Percentiles rank a stretch among this genome's conserved stretches.
phyloP scores from a whole-genome alignment of 176 grass and related monocot species.

The Stipa capillata region DNA sequence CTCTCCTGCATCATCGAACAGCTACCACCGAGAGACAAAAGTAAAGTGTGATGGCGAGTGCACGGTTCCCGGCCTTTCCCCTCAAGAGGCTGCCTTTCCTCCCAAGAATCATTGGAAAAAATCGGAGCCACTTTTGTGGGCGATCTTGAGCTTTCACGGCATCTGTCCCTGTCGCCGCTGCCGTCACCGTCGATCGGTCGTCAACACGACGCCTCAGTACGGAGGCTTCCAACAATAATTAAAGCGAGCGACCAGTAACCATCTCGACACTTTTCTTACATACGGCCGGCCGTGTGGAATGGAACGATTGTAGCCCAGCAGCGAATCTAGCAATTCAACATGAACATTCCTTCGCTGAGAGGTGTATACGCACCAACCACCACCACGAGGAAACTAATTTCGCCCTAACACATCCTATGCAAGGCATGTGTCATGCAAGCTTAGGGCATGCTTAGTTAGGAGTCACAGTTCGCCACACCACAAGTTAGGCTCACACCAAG shows the following conservation, averaged over 20 bases:
- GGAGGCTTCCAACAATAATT: slow-evolving; percentile 18
- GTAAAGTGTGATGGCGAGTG: background rate
- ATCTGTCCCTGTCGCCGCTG: slow-evolving; percentile 16
- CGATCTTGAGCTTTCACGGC: background rate
- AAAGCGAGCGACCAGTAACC: background rate
- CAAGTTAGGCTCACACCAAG: too few relatives aligned
- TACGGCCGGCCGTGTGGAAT: background rate
- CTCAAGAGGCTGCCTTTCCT: background rate
- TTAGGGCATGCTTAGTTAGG: too few relatives aligned
- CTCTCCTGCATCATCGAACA: background rate
- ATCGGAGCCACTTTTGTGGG: background rate
- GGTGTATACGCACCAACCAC: slow-evolving; percentile 7
- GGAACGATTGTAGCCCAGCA: background rate
- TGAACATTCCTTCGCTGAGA: slow-evolving; percentile 37
- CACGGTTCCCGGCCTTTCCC: background rate
- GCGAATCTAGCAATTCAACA: slow-evolving; percentile 28
- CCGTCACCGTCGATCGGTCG: background rate
- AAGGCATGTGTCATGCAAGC: background rate
- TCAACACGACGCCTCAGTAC: background rate
- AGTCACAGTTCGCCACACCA: too few relatives aligned
- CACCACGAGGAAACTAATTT: background rate
- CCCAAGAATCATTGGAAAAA: slow-evolving; percentile 1
- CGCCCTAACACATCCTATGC: background rate
- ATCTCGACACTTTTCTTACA: background rate
- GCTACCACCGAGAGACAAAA: slow-evolving; percentile 20